Conservation (phyloP, 2,329 filamentous ascomycete species). For the Lecanicillium sp. region DNA sequence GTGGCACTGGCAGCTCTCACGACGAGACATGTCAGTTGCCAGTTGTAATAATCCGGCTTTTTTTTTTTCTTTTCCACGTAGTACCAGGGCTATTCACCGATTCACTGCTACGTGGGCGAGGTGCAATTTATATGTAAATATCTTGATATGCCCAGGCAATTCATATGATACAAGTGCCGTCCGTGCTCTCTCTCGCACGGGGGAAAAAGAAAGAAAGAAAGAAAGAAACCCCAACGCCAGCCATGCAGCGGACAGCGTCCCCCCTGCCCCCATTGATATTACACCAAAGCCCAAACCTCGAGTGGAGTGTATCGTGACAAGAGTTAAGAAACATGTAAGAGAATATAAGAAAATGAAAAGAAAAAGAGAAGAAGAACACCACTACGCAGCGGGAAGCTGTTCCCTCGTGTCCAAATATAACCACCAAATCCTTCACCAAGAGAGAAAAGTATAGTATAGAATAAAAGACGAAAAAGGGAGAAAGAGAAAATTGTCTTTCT, state of each 20-base stretch:
- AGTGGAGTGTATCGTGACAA: constrained; percentile 8
- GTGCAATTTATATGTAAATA: no score
- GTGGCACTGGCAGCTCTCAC: no score
- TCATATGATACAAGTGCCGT: no score
- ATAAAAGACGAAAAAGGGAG: not conserved
- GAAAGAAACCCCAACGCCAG: constrained; percentile 4
- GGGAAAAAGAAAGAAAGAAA: not conserved
- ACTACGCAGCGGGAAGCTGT: not conserved
- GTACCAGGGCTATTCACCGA: no score
- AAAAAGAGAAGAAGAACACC: not conserved
- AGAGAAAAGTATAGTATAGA: not conserved
- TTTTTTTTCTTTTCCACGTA: no score
- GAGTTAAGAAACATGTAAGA: not conserved
- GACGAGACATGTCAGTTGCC: no score
- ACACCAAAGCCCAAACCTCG: not conserved
- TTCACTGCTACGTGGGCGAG: no score
- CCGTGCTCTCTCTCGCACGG: no score
- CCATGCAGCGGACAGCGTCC: constrained; percentile 6
- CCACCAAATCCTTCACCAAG: not conserved
- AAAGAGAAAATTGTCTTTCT: constrained; percentile 10
- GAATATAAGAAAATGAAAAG: not conserved
- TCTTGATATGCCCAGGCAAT: no score
- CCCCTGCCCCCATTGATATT: constrained; percentile 1
- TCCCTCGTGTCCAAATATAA: not conserved
- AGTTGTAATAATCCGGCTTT: no score